A percentile compares a stretch with the other conserved stretches of the same genome.
phyloP scores from a whole-genome alignment of 495 filamentous ascomycete genomes.

The Parachaetomium inaequale region DNA sequence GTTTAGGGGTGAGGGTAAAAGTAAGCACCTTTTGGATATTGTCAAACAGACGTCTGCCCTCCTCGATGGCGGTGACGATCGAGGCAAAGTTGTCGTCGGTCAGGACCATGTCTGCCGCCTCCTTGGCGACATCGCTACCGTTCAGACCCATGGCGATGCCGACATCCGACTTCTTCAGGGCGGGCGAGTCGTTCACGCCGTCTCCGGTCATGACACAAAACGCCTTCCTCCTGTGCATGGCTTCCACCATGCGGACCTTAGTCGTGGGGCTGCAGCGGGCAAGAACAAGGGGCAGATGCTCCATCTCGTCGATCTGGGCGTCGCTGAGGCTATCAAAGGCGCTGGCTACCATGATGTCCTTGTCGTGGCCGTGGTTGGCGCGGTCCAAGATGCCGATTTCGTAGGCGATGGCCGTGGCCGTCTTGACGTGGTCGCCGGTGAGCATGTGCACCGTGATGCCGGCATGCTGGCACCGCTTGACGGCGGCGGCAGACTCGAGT shows the following conservation, averaged over 20 bases:
- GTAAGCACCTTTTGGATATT: conserved; percentile 69
- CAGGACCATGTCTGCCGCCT: conserved; percentile 80
- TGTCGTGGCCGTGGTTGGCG: conserved; percentile 44
- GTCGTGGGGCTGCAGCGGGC: conserved; percentile 63
- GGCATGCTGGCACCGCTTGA: conserved; percentile 61
- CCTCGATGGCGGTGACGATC: conserved; percentile 69
- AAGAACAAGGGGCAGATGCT: conserved; percentile 58
- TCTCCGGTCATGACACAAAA: conserved; percentile 70
- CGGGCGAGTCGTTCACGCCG: conserved; percentile 81
- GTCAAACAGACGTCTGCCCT: conserved; percentile 69
- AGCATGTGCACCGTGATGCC: conserved; percentile 79
- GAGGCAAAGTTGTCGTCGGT: conserved; percentile 85
- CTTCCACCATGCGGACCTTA: conserved; percentile 65
- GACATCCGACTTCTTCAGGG: conserved; percentile 72
- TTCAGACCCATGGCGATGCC: conserved; percentile 83
- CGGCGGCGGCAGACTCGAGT: conserved; percentile 60
- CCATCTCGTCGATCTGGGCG: conserved; percentile 53
- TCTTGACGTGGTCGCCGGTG: conserved; percentile 74
- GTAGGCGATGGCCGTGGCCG: conserved; percentile 68
- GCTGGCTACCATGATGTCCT: conserved; percentile 57
- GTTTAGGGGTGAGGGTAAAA: background rate
- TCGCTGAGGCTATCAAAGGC: conserved; percentile 60
- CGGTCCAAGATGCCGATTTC: conserved; percentile 67
- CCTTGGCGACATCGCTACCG: conserved; percentile 85
- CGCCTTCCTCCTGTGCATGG: conserved; percentile 59